A percentile compares a stretch with the other conserved stretches of the same genome.
phyloP scores from a whole-genome alignment of 148 eudicot species.

The Nepenthes gracilis region DNA sequence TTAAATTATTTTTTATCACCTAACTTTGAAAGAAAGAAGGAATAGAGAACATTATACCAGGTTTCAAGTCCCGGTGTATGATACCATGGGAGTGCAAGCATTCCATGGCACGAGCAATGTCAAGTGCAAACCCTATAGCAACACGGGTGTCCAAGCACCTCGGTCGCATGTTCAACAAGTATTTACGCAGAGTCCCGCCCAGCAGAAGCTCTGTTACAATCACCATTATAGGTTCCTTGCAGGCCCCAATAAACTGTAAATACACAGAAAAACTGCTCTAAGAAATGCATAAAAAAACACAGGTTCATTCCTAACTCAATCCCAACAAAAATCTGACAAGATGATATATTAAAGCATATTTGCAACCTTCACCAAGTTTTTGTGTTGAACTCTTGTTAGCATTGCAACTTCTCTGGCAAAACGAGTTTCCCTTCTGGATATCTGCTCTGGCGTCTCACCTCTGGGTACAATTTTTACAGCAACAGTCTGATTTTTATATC shows the following conservation, averaged over 20 bases:
- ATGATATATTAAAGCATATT: not conserved
- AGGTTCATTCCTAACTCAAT: no score
- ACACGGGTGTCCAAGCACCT: slow-evolving; percentile 23
- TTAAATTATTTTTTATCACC: no score
- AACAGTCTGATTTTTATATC: slow-evolving; percentile 81
- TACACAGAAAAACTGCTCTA: not conserved
- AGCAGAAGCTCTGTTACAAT: slow-evolving; percentile 36
- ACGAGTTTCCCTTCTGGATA: slow-evolving; percentile 59
- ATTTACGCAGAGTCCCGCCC: slow-evolving; percentile 38
- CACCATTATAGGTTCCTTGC: slow-evolving; percentile 42
- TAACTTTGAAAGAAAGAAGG: not conserved
- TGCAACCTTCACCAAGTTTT: slow-evolving; percentile 72
- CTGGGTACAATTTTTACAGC: slow-evolving; percentile 78
- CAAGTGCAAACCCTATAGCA: slow-evolving; percentile 34
- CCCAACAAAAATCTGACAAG: not conserved
- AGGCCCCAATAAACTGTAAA: slow-evolving; percentile 39
- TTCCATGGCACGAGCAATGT: slow-evolving; percentile 40
- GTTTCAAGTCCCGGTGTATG: slow-evolving; percentile 45
- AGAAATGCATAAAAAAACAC: not conserved
- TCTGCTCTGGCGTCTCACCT: slow-evolving; percentile 83
- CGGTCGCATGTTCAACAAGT: slow-evolving; percentile 28
- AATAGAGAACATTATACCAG: slow-evolving; percentile 16
- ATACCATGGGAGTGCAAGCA: slow-evolving; percentile 39
- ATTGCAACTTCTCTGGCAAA: slow-evolving; percentile 91
- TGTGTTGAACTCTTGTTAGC: slow-evolving; percentile 89